Conservation (phyloP, 768 basidiomycete species). For the Sporobolomyces pararoseus region DNA sequence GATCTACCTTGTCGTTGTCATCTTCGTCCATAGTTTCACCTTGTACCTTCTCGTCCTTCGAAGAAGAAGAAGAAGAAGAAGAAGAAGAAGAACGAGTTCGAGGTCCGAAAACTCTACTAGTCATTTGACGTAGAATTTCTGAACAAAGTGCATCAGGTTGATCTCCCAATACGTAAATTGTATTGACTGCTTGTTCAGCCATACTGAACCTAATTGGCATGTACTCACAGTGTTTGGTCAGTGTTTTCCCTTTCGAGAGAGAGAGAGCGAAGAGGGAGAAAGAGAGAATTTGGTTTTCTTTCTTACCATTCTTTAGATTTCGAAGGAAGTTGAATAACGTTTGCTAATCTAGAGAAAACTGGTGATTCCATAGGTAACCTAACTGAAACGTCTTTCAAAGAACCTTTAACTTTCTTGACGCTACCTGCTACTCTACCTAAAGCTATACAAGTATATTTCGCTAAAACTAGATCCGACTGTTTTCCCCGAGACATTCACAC, state of each 20-base stretch:
- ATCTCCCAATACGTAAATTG: slow-evolving; percentile 88
- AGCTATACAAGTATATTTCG: slow-evolving; percentile 88
- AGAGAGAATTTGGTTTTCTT: too few relatives aligned
- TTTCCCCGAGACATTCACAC: not conserved
- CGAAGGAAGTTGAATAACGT: slow-evolving; percentile 73
- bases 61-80: too few relatives aligned
- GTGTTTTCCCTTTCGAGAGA: not conserved
- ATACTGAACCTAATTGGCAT: slow-evolving; percentile 63
- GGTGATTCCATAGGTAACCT: slow-evolving; percentile 81
- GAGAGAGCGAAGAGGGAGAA: not conserved
- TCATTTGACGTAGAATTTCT: slow-evolving; percentile 75
- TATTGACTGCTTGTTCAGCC: slow-evolving; percentile 94
- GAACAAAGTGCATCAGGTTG: slow-evolving; percentile 83
- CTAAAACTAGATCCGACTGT: slow-evolving; percentile 81
- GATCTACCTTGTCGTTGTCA: slow-evolving; percentile 50
- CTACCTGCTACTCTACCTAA: slow-evolving; percentile 88
- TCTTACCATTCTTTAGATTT: slow-evolving; percentile 79
- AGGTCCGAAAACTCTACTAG: slow-evolving; percentile 62
- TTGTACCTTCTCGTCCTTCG: slow-evolving; percentile 3
- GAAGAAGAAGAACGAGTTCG: too few relatives aligned
- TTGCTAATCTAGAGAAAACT: slow-evolving; percentile 77
- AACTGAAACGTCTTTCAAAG: slow-evolving; percentile 76
- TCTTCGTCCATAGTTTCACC: slow-evolving; percentile 48
- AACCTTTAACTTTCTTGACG: slow-evolving; percentile 95
- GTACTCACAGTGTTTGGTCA: not conserved